Conservation (phyloP, 805 yeast genomes). For the Zygosaccharomyces bisporus region DNA sequence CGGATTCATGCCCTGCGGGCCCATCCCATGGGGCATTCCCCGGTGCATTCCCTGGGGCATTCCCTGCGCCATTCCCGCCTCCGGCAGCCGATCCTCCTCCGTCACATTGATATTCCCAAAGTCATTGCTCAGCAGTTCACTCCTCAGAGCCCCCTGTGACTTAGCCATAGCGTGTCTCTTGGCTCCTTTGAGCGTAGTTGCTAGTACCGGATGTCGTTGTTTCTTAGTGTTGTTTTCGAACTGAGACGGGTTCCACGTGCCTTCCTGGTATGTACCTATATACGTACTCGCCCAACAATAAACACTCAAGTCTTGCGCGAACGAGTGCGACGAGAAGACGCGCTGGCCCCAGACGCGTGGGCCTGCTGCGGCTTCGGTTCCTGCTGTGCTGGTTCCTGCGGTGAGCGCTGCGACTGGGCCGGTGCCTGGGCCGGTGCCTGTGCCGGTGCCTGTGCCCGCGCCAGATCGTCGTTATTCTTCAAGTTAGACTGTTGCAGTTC, state of each 20-base stretch:
- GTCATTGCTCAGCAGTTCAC: slow-evolving; percentile 38
- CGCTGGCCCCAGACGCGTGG: neutral
- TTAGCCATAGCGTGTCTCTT: slow-evolving; percentile 13
- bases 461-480: slow-evolving; percentile 30
- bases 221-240: slow-evolving; percentile 3
- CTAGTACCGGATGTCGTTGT: neutral
- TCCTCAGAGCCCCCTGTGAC: slow-evolving; percentile 25
- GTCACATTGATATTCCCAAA: slow-evolving; percentile 45
- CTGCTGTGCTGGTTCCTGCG: neutral
- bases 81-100: slow-evolving; percentile 32
- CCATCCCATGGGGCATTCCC: slow-evolving; percentile 3
- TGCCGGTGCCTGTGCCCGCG: slow-evolving; percentile 25
- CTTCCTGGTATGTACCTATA: slow-evolving; percentile 19
- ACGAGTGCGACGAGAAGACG: slow-evolving; percentile 3
- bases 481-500: slow-evolving; percentile 52
- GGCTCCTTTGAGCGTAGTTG: neutral
- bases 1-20: neutral
- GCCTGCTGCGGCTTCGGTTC: slow-evolving; percentile 9
- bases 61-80: slow-evolving; percentile 7
- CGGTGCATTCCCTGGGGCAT: slow-evolving; percentile 2
- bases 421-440: slow-evolving; percentile 11
- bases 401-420: neutral
- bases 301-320: slow-evolving; percentile 8
- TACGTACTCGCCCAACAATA: slow-evolving; percentile 14
- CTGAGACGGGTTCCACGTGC: neutral